These are phyloP conservation scores for Takakia lepidozioides DNA, from an alignment of 225 moss, liverwort and hornwort species.

Conservation along the genomic window DNA sequence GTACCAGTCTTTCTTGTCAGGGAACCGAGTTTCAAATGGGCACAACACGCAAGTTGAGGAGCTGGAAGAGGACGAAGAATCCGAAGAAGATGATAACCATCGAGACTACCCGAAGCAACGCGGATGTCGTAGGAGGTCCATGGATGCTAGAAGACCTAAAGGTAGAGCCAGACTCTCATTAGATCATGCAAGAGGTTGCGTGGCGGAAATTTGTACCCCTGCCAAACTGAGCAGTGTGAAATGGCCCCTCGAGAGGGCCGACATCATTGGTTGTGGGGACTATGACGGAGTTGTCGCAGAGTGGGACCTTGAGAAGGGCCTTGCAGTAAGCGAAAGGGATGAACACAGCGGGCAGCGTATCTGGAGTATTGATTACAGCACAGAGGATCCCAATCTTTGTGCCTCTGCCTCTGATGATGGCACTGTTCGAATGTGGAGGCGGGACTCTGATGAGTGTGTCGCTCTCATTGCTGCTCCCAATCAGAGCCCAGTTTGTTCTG, in stretches of 20 bases:
- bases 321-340: conserved; percentile 63
- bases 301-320: conserved; percentile 64
- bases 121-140: conserved; percentile 22
- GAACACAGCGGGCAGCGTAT: conserved; percentile 73
- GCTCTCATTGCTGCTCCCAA: conserved; percentile 26
- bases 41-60: conserved; percentile 31
- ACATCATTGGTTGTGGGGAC: conserved; percentile 77
- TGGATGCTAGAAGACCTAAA: not conserved
- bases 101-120: conserved; percentile 25
- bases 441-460: conserved; percentile 48
- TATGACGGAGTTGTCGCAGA: conserved; percentile 83
- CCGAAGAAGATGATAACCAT: not conserved
- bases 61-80: conserved; percentile 27
- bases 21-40: conserved; percentile 13
- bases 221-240: conserved; percentile 86
- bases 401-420: conserved; percentile 75
- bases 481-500: conserved; percentile 60
- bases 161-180: not conserved
- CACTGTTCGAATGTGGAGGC: conserved; percentile 67
- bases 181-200: conserved; percentile 43
- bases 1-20: conserved; percentile 23
- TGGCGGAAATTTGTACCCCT: conserved; percentile 71
- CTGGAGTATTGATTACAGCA: conserved; percentile 91
- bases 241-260: conserved; percentile 58
- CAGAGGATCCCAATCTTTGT: conserved; percentile 36